Evolutionary conservation across 768 basidiomycete species (phyloP).

Genomic region (Tricholoma terreum): DNA sequence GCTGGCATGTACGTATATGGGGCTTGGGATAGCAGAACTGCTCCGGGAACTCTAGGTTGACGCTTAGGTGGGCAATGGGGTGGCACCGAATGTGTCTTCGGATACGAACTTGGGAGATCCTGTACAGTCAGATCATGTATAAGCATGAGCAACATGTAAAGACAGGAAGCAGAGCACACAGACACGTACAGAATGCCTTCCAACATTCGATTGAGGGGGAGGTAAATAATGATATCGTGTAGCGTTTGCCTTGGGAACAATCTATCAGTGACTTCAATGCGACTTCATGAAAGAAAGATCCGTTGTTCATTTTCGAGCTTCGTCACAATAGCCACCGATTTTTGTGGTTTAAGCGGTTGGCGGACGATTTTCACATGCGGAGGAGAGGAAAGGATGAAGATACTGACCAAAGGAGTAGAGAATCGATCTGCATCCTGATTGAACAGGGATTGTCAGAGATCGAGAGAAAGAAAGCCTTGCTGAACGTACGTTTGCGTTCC

Average conservation of each 20-base stretch:
- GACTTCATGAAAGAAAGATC: not conserved
- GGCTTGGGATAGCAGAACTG: slow-evolving; percentile 2
- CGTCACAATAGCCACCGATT: not conserved
- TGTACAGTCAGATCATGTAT: not conserved
- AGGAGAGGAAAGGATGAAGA: not conserved
- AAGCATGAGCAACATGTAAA: not conserved
- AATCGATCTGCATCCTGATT: not conserved
- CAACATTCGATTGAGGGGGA: not conserved
- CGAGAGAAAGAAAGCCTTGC: not conserved
- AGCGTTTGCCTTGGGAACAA: not conserved
- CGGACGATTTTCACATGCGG: not conserved
- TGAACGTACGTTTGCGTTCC: not conserved
- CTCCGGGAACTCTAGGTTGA: not conserved
- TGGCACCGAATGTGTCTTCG: not conserved
- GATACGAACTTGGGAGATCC: not conserved
- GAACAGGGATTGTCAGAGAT: not conserved
- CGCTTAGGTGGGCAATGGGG: not conserved
- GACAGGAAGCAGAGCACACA: not conserved
- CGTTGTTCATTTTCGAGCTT: not conserved
- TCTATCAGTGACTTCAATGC: not conserved
- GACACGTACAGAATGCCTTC: slow-evolving; percentile 5
- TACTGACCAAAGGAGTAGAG: not conserved
- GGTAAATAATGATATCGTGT: not conserved
- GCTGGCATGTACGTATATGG: not conserved
- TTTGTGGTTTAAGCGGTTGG: not conserved